These are phyloP conservation scores for Candida odintsovae DNA, from an alignment of 805 yeast genomes.

Conservation along the genomic window DNA sequence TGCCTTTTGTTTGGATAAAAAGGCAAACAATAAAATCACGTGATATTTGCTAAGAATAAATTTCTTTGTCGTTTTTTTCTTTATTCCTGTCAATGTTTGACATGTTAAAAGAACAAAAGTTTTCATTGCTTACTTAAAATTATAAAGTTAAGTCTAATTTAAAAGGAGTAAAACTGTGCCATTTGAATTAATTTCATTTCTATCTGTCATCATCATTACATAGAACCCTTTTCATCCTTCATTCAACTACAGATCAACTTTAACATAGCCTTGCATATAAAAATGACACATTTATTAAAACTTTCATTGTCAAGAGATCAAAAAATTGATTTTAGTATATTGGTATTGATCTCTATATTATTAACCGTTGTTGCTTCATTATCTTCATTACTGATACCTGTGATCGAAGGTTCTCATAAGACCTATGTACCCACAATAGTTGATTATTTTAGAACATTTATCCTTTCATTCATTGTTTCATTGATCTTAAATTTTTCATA, in stretches of 20 bases:
- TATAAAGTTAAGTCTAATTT: too few species aligned
- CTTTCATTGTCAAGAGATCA: neutral
- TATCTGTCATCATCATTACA: too few species aligned
- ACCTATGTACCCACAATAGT: constrained; percentile 30
- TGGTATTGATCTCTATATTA: neutral
- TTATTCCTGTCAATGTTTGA: too few species aligned
- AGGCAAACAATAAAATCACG: neutral
- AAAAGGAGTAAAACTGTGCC: neutral
- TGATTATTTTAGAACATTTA: constrained; percentile 33
- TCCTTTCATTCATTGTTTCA: constrained; percentile 31
- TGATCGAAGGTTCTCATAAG: constrained; percentile 7
- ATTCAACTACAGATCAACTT: too few species aligned
- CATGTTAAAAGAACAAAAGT: neutral
- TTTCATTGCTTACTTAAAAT: neutral
- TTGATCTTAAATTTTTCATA: constrained; percentile 21
- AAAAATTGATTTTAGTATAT: neutral
- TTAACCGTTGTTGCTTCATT: neutral
- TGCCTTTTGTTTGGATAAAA: too few species aligned
- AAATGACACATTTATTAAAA: neutral
- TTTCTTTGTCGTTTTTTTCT: neutral
- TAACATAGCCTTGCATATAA: neutral
- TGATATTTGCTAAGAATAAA: neutral
- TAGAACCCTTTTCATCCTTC: too few species aligned
- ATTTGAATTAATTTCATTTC: too few species aligned
- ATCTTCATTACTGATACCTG: constrained; percentile 3